Percentiles rank a stretch among this genome's conserved stretches.
Conservation (phyloP, 78 protist genomes). For the Dictyostelium capitatum region DNA sequence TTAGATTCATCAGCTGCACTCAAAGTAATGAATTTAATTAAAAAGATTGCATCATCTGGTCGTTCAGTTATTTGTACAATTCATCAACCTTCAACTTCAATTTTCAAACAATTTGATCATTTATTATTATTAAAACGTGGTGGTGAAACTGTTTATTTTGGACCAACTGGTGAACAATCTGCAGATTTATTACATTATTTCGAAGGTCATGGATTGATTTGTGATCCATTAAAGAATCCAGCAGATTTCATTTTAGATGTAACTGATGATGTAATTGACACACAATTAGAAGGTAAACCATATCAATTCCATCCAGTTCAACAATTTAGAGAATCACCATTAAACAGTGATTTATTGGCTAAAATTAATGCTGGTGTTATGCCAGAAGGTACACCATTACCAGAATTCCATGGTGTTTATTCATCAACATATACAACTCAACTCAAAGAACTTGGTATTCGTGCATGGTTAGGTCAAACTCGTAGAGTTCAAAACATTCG, state of each 20-base stretch:
- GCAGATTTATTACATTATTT: conserved; percentile 38
- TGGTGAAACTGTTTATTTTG: conserved; percentile 84
- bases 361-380: conserved; percentile 58
- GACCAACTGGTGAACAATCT: conserved; percentile 84
- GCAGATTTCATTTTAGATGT: conserved; percentile 84
- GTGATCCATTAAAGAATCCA: conserved; percentile 78
- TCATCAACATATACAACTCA: conserved; percentile 42
- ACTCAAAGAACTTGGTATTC: conserved; percentile 6
- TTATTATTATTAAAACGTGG: conserved; percentile 89
- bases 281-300: background rate
- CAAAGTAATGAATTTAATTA: conserved; percentile 77
- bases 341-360: conserved; percentile 12
- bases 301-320: conserved; percentile 52
- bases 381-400: conserved; percentile 44
- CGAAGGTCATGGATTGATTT: conserved; percentile 27
- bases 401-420: conserved; percentile 61
- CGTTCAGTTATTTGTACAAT: conserved; percentile 82
- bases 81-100: conserved; percentile 81
- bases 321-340: conserved; percentile 14
- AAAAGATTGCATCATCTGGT: conserved; percentile 76
- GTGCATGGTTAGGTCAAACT: conserved; percentile 49
- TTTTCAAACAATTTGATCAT: conserved; percentile 87
- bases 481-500: conserved; percentile 58
- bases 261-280: conserved; percentile 54
- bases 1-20: conserved; percentile 76